Base-by-base conservation (phyloP, 805 yeast species). In the Millerozyma miso region DNA sequence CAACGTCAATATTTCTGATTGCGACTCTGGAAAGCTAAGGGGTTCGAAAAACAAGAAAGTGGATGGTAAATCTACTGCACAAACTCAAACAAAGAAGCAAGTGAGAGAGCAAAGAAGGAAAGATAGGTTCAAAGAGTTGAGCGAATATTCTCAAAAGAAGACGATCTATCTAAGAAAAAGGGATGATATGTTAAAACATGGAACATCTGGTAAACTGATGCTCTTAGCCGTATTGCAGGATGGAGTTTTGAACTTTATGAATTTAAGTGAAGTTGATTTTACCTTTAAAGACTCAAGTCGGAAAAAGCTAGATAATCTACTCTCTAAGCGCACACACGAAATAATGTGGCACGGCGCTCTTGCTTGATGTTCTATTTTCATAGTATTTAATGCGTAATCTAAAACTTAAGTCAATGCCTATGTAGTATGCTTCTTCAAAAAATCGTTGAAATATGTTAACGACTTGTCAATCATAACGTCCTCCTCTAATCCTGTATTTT, bases 201-300 rank as follows among this genome's bases (percentile, higher is more conserved):
- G 91, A 0, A 58, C 69, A 44, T 44, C 53, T 4, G 64, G 62
- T 4, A 60, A 80, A 16, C 70, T 69, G 19, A 63, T 83, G 4
- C 61, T 87, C 3, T 47, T 81, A n/a, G 96, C 95, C 0, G 67
- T 83, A 1, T 78, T 88, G 4, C 93, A 86, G 56, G 72, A 78
- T 51, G 96, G 96, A 0, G 70, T 87, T 4, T 74, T 87, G 14
- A 85, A 82, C 54, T 87, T 84, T 53, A 67, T 79, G n/a, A 67
- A 66, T 36, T 51, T 81, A 15, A 58, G 76, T 4, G 77, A 76
- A 47, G 72, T 77, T 4, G 76, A 75, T 47, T 81, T 81, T 62
- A 63, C 63, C 3, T 47, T 63, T 16, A 33, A 40, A 31, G 41
- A 43, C 10, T 31, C 35, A 12, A 35, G 34, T 13, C 19, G 35